Evolutionary conservation across 345 rosid species (phyloP).

Genomic region (Lumnitzera littorea): DNA sequence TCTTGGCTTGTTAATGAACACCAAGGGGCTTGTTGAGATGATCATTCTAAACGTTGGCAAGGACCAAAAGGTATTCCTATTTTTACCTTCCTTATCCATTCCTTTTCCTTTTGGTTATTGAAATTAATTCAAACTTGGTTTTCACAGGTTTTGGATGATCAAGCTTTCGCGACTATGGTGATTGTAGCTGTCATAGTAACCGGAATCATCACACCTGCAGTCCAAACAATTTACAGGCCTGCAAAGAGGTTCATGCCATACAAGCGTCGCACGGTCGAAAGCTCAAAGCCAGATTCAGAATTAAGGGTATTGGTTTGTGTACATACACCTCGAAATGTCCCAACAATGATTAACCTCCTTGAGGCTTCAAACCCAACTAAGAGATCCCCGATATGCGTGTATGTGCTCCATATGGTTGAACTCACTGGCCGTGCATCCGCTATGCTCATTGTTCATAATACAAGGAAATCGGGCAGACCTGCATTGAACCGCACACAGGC

Average conservation of each 20-base stretch:
- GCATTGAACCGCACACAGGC: constrained; percentile 88
- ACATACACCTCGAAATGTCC: constrained; percentile 86
- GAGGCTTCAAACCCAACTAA: constrained; percentile 81
- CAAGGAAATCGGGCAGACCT: constrained; percentile 55
- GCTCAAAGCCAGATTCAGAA: constrained; percentile 61
- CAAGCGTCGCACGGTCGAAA: constrained; percentile 62
- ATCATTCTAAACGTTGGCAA: constrained; percentile 86
- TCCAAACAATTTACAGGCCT: constrained; percentile 53
- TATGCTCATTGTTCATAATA: constrained; percentile 83
- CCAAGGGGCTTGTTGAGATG: constrained; percentile 92
- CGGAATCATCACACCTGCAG: constrained; percentile 55
- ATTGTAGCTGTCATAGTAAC: constrained; percentile 71
- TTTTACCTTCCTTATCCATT: background rate
- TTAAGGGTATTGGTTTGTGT: constrained; percentile 56
- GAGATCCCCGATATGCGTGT: constrained; percentile 66
- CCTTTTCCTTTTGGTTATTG: background rate
- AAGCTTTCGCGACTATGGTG: constrained; percentile 75
- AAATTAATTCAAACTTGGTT: background rate
- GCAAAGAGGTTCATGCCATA: constrained; percentile 54
- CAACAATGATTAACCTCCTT: constrained; percentile 77
- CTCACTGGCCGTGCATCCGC: constrained; percentile 96
- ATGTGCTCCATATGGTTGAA: constrained; percentile 87
- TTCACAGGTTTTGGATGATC: constrained; percentile 69
- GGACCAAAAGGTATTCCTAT: constrained; percentile 55
- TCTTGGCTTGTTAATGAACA: constrained; percentile 86